Evolutionary conservation across 2,329 filamentous ascomycete genomes (phyloP), one percentile per base, ranked within the genome.

Genomic region (Pestalotiopsis sp.): DNA sequence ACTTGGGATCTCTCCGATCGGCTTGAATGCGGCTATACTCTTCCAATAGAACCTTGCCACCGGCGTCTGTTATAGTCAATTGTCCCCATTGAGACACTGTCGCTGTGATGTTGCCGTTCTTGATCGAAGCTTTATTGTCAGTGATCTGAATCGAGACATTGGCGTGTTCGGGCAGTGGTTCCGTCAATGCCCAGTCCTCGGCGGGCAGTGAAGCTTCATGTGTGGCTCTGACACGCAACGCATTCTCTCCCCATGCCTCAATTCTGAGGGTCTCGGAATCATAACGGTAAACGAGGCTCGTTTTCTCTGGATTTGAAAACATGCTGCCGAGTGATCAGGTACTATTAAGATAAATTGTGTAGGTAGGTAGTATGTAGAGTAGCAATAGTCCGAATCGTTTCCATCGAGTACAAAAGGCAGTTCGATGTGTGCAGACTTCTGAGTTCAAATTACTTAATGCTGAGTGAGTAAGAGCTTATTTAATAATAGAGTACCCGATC

Each of bases 1-100:
- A 87, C 74, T 89, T 89, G 0, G 87, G 86, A 71, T 90, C 88
- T 3, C 75, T 75, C 2, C 84, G 78, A 69, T 90, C 86, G 45
- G 75, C 73, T 9, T 86, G 81, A 68, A 85, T 80, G 25, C 87
- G 83, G 38, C 81, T 78, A 72, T 85, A 88, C 71, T 89, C 87
- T 69, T 88, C 86, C 0, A 89, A 77, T 1, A 89, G 72, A 13
- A 81, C 73, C 39, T 79, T 80, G 49, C 81, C 82, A 1, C 75
- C 78, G 2, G 75, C 70, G 70, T 86, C 80, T 71, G 77, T 79
- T 66, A 89, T 80, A 45, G 79, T 83, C 57, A 88, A 73, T 73
- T 88, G 88, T 39, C 86, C 86, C 31, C 80, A 77, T 13, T 79
- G 75, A 1, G 83, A 83, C 38, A 88, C 76, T 1, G 75, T 77